A percentile compares a stretch with the other conserved stretches of the same genome.
Conservation (phyloP, 495 filamentous ascomycete genomes). For the Trichoderma parareesei region DNA sequence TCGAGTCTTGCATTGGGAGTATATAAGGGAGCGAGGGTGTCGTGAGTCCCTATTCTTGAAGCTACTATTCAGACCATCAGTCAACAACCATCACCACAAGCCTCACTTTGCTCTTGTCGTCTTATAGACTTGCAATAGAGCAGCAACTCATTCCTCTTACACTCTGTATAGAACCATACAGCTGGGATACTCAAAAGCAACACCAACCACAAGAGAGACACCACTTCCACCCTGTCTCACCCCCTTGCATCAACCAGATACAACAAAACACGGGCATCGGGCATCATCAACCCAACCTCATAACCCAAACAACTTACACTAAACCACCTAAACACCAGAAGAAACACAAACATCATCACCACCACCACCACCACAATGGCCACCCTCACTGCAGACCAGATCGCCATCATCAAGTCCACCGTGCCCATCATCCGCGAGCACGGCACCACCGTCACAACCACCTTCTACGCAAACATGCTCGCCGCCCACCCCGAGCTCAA, state of each 20-base stretch:
- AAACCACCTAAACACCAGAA: background rate
- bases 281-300: background rate
- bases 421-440: slow-evolving; percentile 57
- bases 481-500: slow-evolving; percentile 51
- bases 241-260: background rate
- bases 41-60: background rate
- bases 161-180: no score
- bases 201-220: no score
- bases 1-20: background rate
- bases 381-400: slow-evolving; percentile 32
- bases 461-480: slow-evolving; percentile 65
- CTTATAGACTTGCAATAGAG: background rate
- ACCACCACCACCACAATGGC: slow-evolving; percentile 12
- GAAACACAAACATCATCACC: background rate
- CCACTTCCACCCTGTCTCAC: background rate
- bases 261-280: background rate
- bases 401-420: slow-evolving; percentile 50
- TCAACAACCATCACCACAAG: background rate
- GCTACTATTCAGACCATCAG: background rate
- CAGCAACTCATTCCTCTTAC: background rate
- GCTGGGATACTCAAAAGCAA: no score
- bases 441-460: slow-evolving; percentile 54
- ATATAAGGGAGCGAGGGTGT: background rate
- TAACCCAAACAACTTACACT: background rate
- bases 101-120: background rate